Conservation (phyloP, 1,139 yeast species). For the Wickerhamomyces sp. region DNA sequence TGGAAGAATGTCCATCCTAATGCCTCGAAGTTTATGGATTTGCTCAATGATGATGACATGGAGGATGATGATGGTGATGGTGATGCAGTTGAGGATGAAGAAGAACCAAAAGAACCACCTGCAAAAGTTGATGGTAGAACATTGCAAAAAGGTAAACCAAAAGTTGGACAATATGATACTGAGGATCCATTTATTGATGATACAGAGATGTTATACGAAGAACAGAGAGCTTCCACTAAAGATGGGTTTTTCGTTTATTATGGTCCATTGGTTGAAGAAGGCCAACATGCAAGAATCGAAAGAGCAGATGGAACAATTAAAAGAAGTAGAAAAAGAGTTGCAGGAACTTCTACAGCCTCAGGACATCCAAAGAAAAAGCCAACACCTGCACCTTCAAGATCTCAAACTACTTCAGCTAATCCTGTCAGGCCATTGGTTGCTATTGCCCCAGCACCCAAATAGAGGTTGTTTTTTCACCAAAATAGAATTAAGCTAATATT, state of each 20-base stretch:
- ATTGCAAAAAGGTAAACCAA: conserved; percentile 50
- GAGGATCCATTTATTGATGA: conserved; percentile 98
- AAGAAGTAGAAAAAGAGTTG: conserved; percentile 26
- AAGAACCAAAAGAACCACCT: conserved; percentile 26
- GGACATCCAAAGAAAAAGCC: conserved; percentile 17
- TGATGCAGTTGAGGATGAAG: conserved; percentile 42
- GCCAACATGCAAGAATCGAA: conserved; percentile 36
- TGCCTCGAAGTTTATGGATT: conserved; percentile 45
- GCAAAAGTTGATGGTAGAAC: conserved; percentile 27
- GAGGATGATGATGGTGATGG: conserved; percentile 52
- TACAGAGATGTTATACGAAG: conserved; percentile 87
- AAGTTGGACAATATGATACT: conserved; percentile 84
- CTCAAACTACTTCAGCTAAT: conserved; percentile 1
- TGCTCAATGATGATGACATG: conserved; percentile 57
- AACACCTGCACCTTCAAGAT: not conserved
- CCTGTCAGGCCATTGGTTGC: conserved; percentile 1
- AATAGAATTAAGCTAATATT: too few species aligned
- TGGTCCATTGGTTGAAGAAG: conserved; percentile 85
- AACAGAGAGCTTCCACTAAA: conserved; percentile 84
- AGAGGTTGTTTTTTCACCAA: too few species aligned
- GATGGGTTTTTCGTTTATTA: conserved; percentile 96
- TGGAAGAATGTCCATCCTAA: conserved; percentile 70
- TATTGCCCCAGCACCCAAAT: conserved; percentile 2
- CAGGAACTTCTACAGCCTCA: conserved; percentile 11
- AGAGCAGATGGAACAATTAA: conserved; percentile 37